These are phyloP conservation scores for Casuarina equisetifolia DNA, from an alignment of 306 rosid species.

Conservation along the genomic window DNA sequence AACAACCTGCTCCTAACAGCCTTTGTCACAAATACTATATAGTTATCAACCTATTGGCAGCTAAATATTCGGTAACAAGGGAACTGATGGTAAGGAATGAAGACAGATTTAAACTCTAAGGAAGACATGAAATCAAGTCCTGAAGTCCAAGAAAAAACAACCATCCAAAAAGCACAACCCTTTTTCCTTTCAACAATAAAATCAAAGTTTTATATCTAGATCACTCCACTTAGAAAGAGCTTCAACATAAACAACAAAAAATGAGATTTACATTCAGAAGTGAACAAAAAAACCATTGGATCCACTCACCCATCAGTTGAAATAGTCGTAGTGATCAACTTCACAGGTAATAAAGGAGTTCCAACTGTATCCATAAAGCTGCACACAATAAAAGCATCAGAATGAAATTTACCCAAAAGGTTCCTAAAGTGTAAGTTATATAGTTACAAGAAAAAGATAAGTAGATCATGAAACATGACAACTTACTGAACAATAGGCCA, in stretches of 20 bases:
- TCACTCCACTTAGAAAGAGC: background rate
- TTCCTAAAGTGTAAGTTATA: background rate
- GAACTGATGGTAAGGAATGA: background rate
- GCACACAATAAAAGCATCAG: slow-evolving; percentile 28
- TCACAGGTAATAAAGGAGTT: slow-evolving; percentile 75
- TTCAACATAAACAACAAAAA: background rate
- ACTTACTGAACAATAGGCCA: background rate
- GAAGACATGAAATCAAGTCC: background rate
- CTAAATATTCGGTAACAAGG: slow-evolving; percentile 2
- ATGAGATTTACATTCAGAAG: background rate
- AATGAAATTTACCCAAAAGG: background rate
- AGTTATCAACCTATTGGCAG: background rate
- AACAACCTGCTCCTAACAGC: background rate
- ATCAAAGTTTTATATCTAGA: background rate
- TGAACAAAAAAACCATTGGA: background rate
- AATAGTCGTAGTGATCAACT: slow-evolving; percentile 49
- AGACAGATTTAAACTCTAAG: background rate
- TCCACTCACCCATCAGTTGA: slow-evolving; percentile 83
- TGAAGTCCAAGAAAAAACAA: background rate
- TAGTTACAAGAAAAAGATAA: background rate
- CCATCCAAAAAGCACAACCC: background rate
- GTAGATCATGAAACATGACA: background rate
- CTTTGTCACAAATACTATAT: background rate
- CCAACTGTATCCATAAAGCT: slow-evolving; percentile 74
- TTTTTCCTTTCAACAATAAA: background rate